Percentiles rank a stretch among this genome's conserved stretches.
phyloP scores from a whole-genome alignment of 441 rosid genomes.

The Adansonia gregorii region DNA sequence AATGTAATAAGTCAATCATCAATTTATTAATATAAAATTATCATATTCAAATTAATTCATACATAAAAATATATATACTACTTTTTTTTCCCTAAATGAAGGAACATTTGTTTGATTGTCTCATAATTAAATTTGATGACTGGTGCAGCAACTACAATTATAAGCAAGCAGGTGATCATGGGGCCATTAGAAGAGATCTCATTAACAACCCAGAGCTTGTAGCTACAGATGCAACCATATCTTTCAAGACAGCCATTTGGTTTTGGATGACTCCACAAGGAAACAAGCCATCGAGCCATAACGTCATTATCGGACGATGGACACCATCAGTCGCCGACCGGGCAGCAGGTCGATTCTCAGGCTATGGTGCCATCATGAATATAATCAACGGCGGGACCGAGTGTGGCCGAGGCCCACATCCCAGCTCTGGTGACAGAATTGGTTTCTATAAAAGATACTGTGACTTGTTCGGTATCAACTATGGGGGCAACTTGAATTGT shows the following conservation, averaged over 20 bases:
- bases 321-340: conserved; percentile 25
- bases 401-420: conserved; percentile 48
- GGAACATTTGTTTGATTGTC: neutral
- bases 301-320: no score
- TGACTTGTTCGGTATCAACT: conserved; percentile 30
- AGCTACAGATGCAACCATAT: conserved; percentile 40
- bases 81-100: no score
- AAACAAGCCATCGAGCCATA: no score
- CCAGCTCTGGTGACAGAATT: conserved; percentile 39
- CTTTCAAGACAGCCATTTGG: no score
- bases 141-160: conserved; percentile 61
- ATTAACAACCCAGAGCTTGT: conserved; percentile 58
- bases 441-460: conserved; percentile 62
- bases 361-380: conserved; percentile 46
- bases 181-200: conserved; percentile 32
- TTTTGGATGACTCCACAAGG: no score
- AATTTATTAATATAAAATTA: no score
- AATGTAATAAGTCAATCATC: neutral
- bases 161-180: conserved; percentile 36
- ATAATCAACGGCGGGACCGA: conserved; percentile 59
- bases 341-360: conserved; percentile 30
- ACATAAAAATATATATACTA: no score
- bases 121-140: neutral
- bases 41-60: no score
- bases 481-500: conserved; percentile 40